phyloP scores from a whole-genome alignment of 257 asterid species.

The Solanum chiquidenum region DNA sequence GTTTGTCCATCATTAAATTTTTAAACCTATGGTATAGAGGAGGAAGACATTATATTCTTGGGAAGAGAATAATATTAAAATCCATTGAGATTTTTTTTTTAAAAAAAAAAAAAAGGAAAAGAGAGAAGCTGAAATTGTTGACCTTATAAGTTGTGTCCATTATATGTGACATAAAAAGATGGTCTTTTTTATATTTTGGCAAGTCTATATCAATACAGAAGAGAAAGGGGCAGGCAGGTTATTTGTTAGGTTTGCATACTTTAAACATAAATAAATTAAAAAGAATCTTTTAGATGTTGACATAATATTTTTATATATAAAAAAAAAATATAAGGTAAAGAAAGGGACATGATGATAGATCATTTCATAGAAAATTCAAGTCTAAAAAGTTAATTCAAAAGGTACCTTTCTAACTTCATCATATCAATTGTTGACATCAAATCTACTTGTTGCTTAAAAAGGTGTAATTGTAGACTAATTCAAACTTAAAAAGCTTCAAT shows the following conservation, averaged over 20 bases:
- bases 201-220: slow-evolving; percentile 26
- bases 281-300: slow-evolving; percentile 38
- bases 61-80: slow-evolving; percentile 6
- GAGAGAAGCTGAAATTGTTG: slow-evolving; percentile 31
- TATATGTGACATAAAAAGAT: slow-evolving; percentile 33
- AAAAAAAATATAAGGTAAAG: background rate
- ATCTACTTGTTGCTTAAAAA: background rate
- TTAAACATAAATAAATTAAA: background rate
- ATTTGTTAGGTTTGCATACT: slow-evolving; percentile 33
- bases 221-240: slow-evolving; percentile 53
- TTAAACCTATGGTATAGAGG: background rate
- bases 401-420: slow-evolving; percentile 11
- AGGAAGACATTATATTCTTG: background rate
- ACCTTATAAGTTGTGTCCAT: slow-evolving; percentile 27
- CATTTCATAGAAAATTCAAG: background rate
- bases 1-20: background rate
- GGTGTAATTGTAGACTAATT: slow-evolving; percentile 15
- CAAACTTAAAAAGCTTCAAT: slow-evolving; percentile 31
- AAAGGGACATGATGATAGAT: background rate
- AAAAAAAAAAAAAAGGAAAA: background rate
- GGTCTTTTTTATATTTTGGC: slow-evolving; percentile 5
- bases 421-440: background rate
- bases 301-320: background rate
- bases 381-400: slow-evolving; percentile 2
- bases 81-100: background rate